These are phyloP conservation scores for Leccinum uliginosum DNA, from an alignment of 768 basidiomycete genomes.

Conservation along the genomic window DNA sequence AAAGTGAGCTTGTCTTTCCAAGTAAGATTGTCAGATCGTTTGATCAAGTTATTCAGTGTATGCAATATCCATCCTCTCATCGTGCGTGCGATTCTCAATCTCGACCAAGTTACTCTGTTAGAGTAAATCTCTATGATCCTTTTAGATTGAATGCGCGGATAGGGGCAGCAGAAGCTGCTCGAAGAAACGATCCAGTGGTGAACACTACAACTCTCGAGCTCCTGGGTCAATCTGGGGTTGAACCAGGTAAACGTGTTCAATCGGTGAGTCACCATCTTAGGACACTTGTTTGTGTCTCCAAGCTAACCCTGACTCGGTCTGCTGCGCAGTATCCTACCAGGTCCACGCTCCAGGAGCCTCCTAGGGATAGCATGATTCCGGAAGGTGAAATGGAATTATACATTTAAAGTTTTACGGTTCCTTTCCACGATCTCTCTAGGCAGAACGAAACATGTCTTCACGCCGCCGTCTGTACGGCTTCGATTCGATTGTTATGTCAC, in stretches of 20 bases:
- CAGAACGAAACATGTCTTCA: background rate
- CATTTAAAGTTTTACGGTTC: background rate
- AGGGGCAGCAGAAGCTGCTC: background rate
- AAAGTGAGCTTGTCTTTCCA: background rate
- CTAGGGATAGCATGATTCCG: background rate
- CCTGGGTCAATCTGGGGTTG: background rate
- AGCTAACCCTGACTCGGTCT: background rate
- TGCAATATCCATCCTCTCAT: conserved; percentile 16
- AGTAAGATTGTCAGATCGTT: background rate
- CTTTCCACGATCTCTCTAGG: background rate
- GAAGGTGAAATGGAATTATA: background rate
- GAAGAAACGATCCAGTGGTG: background rate
- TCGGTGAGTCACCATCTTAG: background rate
- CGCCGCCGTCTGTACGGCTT: background rate
- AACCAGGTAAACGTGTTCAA: background rate
- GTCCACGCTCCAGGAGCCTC: background rate
- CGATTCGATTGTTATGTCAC: background rate
- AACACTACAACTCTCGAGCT: background rate
- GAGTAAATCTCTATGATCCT: background rate
- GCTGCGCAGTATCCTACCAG: background rate
- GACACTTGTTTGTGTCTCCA: background rate
- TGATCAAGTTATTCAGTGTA: conserved; percentile 4
- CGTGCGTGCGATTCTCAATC: conserved; percentile 2
- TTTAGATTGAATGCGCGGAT: background rate
- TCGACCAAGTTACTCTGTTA: background rate